phyloP scores from a whole-genome alignment of 1,284 basidiomycete genomes.

The Cutaneotrichosporon daszewskae region DNA sequence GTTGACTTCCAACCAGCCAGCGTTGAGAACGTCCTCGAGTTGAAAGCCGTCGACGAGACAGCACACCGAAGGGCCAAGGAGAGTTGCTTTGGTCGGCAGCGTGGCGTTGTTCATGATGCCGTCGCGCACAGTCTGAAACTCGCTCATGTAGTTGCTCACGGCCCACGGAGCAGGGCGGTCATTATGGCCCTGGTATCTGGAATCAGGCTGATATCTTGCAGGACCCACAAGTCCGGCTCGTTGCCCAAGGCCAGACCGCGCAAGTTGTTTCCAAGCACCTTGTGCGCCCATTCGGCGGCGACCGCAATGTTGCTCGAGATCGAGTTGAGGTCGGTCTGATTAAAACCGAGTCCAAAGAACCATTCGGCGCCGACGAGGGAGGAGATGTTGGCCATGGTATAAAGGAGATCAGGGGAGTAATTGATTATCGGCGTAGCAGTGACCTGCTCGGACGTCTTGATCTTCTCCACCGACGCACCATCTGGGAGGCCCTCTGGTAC shows the following conservation, averaged over 20 bases:
- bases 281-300: conserved; percentile 53
- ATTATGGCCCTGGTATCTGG: conserved; percentile 34
- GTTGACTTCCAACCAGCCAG: conserved; percentile 56
- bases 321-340: conserved; percentile 45
- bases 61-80: conserved; percentile 60
- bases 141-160: conserved; percentile 52
- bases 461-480: conserved; percentile 46
- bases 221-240: conserved; percentile 61
- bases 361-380: conserved; percentile 55
- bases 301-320: conserved; percentile 52
- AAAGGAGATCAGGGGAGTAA: conserved; percentile 57
- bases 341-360: conserved; percentile 57
- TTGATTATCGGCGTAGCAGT: conserved; percentile 56
- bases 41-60: conserved; percentile 51
- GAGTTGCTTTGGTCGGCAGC: conserved; percentile 50
- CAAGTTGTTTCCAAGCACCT: conserved; percentile 58
- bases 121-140: conserved; percentile 51
- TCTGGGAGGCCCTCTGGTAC: conserved; percentile 48
- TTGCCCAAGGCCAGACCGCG: conserved; percentile 58
- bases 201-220: background rate
- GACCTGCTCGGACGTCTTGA: conserved; percentile 12
- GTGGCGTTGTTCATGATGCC: conserved; percentile 37
- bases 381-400: conserved; percentile 58
- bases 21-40: conserved; percentile 53
- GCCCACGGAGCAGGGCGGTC: conserved; percentile 45